These are phyloP conservation scores for Cairneyella variabilis DNA, from an alignment of 495 filamentous ascomycete genomes.

Conservation along the genomic window DNA sequence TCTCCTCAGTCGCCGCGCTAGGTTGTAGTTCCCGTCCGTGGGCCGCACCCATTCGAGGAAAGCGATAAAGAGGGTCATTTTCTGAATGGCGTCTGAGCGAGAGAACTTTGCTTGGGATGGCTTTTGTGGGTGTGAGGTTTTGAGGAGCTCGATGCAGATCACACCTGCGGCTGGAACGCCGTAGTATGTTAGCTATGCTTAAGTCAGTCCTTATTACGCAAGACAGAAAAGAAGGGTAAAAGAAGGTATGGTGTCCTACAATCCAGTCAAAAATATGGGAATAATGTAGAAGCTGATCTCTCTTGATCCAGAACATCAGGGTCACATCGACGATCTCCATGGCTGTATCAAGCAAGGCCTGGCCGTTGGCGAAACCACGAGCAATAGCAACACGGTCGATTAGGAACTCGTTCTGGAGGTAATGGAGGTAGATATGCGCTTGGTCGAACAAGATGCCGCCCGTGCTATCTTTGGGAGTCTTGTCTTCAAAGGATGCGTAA, in stretches of 20 bases:
- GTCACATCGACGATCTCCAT: constrained; percentile 23
- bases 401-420: constrained; percentile 21
- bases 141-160: constrained; percentile 25
- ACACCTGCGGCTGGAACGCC: constrained; percentile 23
- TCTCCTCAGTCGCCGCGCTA: constrained; percentile 14
- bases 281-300: constrained; percentile 18
- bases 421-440: constrained; percentile 12
- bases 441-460: constrained; percentile 10
- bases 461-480: constrained; percentile 11
- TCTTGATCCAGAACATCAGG: constrained; percentile 23
- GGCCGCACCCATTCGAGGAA: constrained; percentile 26
- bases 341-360: constrained; percentile 20
- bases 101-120: constrained; percentile 12
- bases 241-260: too few species aligned
- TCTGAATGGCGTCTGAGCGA: constrained; percentile 24
- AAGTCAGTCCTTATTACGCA: background rate
- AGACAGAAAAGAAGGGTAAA: background rate
- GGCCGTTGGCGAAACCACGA: constrained; percentile 11
- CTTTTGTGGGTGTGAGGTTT: background rate
- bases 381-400: constrained; percentile 22
- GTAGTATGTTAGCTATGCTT: constrained; percentile 14
- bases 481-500: constrained; percentile 7
- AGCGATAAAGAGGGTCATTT: constrained; percentile 24
- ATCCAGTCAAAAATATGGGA: constrained; percentile 25
- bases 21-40: constrained; percentile 24